Percentiles rank a stretch among this genome's conserved stretches.
These are phyloP conservation scores for Drechslerella dactyloides DNA, from an alignment of 2,329 filamentous ascomycete species.

Conservation along the genomic window DNA sequence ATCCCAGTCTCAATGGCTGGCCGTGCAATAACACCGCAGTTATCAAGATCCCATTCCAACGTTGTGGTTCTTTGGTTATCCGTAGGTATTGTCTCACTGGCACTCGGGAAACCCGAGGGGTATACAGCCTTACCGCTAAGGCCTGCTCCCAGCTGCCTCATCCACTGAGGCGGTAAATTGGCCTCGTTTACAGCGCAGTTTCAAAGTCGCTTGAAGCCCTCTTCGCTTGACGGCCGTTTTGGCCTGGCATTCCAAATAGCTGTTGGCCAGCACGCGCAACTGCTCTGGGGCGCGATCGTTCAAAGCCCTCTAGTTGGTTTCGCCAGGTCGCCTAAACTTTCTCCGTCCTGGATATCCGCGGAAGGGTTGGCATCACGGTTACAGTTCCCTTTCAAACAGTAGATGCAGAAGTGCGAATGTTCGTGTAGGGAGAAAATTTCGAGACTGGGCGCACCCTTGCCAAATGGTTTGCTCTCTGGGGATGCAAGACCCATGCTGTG, in stretches of 20 bases:
- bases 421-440: neutral
- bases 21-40: neutral
- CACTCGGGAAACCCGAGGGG: constrained; percentile 44
- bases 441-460: constrained; percentile 11
- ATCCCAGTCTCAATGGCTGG: neutral
- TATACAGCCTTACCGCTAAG: constrained; percentile 50
- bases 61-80: constrained; percentile 18
- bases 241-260: constrained; percentile 40
- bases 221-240: constrained; percentile 17
- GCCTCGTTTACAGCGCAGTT: constrained; percentile 1
- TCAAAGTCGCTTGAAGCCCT: constrained; percentile 34
- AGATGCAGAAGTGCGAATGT: neutral
- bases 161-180: constrained; percentile 14
- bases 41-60: constrained; percentile 30
- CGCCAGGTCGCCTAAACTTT: constrained; percentile 49
- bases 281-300: constrained; percentile 12
- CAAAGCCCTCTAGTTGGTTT: constrained; percentile 37
- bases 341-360: neutral
- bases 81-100: constrained; percentile 19
- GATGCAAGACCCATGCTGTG: constrained; percentile 11
- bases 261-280: constrained; percentile 15
- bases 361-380: constrained; percentile 17
- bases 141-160: constrained; percentile 15
- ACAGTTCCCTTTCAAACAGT: constrained; percentile 8
- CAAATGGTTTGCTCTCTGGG: constrained; percentile 23